phyloP scores from a whole-genome alignment of 2,329 filamentous ascomycete species.

The Colletotrichum australisinense region DNA sequence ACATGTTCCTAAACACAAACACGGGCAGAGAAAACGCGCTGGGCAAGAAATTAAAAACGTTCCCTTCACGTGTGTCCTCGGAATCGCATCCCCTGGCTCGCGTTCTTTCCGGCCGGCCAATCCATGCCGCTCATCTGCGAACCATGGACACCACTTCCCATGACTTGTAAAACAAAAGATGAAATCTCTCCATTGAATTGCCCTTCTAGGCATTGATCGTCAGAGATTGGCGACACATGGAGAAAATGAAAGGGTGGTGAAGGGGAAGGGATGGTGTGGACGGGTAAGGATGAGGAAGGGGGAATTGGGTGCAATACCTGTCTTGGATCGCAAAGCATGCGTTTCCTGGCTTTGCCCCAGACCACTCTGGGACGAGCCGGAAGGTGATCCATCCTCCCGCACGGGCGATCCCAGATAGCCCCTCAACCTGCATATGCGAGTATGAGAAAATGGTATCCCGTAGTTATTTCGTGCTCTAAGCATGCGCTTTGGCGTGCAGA shows the following conservation, averaged over 20 bases:
- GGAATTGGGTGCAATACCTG: not conserved
- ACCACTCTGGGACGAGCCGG: slow-evolving; percentile 7
- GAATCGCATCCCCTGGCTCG: not conserved
- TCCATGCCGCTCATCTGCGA: not conserved
- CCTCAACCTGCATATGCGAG: slow-evolving; percentile 25
- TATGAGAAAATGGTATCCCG: slow-evolving; percentile 6
- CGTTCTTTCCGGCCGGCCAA: not conserved
- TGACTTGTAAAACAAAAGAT: slow-evolving; percentile 22
- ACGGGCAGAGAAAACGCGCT: not conserved
- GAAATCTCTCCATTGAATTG: slow-evolving; percentile 13
- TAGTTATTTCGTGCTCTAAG: not conserved
- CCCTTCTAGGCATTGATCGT: slow-evolving; percentile 19
- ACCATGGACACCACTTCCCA: not conserved
- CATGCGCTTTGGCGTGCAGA: slow-evolving; percentile 2
- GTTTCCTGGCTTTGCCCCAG: slow-evolving; percentile 30
- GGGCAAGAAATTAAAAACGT: not conserved
- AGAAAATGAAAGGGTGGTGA: not conserved
- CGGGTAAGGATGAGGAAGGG: not conserved
- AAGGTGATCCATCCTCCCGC: slow-evolving; percentile 4
- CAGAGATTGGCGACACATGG: not conserved
- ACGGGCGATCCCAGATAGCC: slow-evolving; percentile 27
- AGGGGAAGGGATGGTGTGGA: not conserved
- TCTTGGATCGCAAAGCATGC: slow-evolving; percentile 25
- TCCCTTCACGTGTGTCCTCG: slow-evolving; percentile 14
- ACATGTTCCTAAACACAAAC: slow-evolving; percentile 1